Percentiles rank a stretch among this genome's conserved stretches.
Conservation (phyloP, 1,139 yeast species). For the Taphrina sp. region DNA sequence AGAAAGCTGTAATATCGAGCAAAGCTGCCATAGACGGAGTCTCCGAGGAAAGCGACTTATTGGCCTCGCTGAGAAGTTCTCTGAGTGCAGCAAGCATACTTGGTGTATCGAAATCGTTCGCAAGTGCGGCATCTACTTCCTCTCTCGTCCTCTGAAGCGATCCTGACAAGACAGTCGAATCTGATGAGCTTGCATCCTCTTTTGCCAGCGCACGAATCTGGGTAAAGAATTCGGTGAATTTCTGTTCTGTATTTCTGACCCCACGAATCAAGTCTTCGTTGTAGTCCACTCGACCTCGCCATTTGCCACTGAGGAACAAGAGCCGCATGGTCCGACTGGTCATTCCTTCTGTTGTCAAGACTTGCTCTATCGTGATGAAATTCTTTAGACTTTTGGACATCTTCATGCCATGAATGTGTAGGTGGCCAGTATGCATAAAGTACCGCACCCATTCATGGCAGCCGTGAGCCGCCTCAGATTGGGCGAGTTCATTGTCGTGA, state of each 20-base stretch:
- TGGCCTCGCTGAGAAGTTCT: constrained; percentile 24
- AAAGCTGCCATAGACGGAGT: not conserved
- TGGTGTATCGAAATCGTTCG: constrained; percentile 30
- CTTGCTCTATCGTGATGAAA: constrained; percentile 91
- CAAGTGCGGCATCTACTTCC: constrained; percentile 20
- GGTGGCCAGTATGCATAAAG: constrained; percentile 93
- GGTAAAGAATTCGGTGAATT: constrained; percentile 68
- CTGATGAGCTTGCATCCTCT: constrained; percentile 48
- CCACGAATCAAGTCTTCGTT: constrained; percentile 63
- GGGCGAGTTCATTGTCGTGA: constrained; percentile 97
- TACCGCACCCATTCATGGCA: constrained; percentile 95
- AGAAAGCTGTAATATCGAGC: not conserved
- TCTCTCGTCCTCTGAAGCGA: constrained; percentile 1
- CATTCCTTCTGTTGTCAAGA: constrained; percentile 57
- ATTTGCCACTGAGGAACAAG: constrained; percentile 83
- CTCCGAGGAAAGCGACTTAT: constrained; percentile 7
- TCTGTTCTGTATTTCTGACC: constrained; percentile 28
- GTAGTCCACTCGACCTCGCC: constrained; percentile 92
- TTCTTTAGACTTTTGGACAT: constrained; percentile 95
- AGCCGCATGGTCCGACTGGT: constrained; percentile 80
- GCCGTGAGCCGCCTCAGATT: constrained; percentile 88
- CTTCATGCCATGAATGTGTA: constrained; percentile 96
- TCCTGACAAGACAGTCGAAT: constrained; percentile 37
- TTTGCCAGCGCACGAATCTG: constrained; percentile 66
- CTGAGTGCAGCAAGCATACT: constrained; percentile 16